Percentiles rank a stretch among this genome's conserved stretches.
These are phyloP conservation scores for Neopestalotiopsis rosae DNA, from an alignment of 2,329 filamentous ascomycete species.

Conservation along the genomic window DNA sequence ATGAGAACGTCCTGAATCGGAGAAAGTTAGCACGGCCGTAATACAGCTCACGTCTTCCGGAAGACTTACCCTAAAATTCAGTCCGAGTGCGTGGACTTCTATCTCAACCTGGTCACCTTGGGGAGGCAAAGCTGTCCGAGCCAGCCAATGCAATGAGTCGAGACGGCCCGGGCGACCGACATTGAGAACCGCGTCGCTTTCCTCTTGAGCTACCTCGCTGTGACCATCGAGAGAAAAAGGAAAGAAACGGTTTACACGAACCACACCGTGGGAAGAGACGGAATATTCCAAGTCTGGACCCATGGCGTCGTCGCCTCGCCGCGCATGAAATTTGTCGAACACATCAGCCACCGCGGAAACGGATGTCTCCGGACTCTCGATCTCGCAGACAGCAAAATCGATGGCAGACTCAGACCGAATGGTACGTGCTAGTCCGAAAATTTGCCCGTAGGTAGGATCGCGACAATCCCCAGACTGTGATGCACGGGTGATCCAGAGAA, in stretches of 20 bases:
- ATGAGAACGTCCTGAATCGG: not conserved
- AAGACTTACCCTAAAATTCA: not conserved
- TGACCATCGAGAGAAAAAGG: not conserved
- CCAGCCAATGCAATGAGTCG: not conserved
- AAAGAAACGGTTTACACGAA: not conserved
- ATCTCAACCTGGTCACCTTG: not conserved
- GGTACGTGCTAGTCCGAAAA: not conserved
- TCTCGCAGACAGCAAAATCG: not conserved
- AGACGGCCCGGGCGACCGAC: not conserved
- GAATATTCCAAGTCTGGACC: constrained; percentile 4
- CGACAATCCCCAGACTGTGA: not conserved
- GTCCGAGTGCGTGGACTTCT: not conserved
- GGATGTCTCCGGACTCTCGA: not conserved
- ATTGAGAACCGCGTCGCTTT: not conserved
- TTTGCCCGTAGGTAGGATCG: not conserved
- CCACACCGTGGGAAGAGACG: not conserved
- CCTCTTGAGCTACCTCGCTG: not conserved
- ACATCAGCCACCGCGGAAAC: not conserved
- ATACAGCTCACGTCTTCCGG: not conserved
- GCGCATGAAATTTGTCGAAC: not conserved
- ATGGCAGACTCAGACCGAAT: not conserved
- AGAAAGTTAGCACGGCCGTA: not conserved
- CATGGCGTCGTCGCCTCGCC: not conserved
- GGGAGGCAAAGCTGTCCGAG: not conserved
- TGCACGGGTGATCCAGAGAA: no score